phyloP scores from a whole-genome alignment of 176 grass and related monocot species.

The Carex pumila region DNA sequence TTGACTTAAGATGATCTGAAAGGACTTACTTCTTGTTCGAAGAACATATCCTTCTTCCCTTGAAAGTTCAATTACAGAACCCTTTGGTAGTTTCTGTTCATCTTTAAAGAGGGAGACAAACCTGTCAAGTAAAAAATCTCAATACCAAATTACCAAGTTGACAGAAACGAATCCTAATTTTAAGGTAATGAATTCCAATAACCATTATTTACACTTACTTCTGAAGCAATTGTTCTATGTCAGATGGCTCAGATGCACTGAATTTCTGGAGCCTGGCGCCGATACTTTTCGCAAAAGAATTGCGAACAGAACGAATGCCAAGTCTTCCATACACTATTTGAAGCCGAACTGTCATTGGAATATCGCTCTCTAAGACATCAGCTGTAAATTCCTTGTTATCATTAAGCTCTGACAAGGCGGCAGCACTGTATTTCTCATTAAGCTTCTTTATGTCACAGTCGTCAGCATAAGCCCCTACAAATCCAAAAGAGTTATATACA shows the following conservation, averaged over 20 bases:
- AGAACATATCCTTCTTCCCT: conserved; percentile 81
- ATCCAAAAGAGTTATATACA: not conserved
- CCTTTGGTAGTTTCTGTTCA: conserved; percentile 80
- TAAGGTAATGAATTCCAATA: not conserved
- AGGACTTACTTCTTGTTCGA: conserved; percentile 67
- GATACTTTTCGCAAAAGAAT: conserved; percentile 70
- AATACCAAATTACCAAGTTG: not conserved
- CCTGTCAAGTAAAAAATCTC: conserved; percentile 30
- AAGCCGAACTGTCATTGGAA: conserved; percentile 72
- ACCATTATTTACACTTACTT: conserved; percentile 29
- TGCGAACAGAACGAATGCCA: conserved; percentile 55
- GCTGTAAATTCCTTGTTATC: conserved; percentile 38
- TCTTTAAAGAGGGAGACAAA: conserved; percentile 93
- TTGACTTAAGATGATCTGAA: not conserved
- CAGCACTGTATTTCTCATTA: conserved; percentile 41
- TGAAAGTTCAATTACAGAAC: conserved; percentile 84
- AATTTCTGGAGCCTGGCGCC: conserved; percentile 74
- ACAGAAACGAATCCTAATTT: not conserved
- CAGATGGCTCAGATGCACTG: conserved; percentile 22
- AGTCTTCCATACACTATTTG: conserved; percentile 80
- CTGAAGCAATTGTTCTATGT: conserved; percentile 70
- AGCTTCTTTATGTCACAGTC: conserved; percentile 48
- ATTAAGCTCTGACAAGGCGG: conserved; percentile 46
- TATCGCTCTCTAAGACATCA: conserved; percentile 52
- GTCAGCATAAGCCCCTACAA: conserved; percentile 79